Percentiles rank a stretch among this genome's conserved stretches.
These are phyloP conservation scores for Apiotrichum gamsii DNA, from an alignment of 1,284 basidiomycete species.

Conservation along the genomic window DNA sequence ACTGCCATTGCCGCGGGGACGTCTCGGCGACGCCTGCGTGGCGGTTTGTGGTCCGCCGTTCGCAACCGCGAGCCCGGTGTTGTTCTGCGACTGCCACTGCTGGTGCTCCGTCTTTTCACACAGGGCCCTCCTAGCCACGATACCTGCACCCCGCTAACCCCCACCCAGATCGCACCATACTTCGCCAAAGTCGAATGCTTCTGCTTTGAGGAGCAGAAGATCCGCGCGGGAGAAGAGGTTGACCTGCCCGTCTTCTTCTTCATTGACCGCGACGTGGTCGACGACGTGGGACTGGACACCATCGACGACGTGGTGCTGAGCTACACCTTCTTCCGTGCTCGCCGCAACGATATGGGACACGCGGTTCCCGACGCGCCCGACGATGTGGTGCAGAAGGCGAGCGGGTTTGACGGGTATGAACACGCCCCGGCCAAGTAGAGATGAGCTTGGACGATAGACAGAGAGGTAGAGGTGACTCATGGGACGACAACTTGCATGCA, in stretches of 20 bases:
- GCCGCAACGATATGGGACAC: conserved; percentile 71
- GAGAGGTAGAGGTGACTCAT: no score
- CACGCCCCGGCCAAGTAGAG: conserved; percentile 5
- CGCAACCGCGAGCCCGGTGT: no score
- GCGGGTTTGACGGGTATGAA: conserved; percentile 56
- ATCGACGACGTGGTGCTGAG: conserved; percentile 88
- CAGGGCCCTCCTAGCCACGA: no score
- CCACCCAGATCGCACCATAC: conserved; percentile 86
- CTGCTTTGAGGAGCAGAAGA: conserved; percentile 97
- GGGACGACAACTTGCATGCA: no score
- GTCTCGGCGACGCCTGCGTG: no score
- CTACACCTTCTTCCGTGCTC: conserved; percentile 95
- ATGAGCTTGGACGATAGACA: no score
- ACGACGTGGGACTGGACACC: conserved; percentile 78
- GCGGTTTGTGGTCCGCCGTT: no score
- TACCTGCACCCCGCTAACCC: not conserved
- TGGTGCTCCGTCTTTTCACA: no score
- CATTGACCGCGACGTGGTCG: conserved; percentile 92
- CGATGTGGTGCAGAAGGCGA: conserved; percentile 65
- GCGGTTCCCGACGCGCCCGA: conserved; percentile 78
- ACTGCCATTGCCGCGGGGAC: no score
- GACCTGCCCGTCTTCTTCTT: conserved; percentile 99
- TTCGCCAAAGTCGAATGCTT: conserved; percentile 99
- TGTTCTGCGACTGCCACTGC: no score
- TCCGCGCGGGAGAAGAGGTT: conserved; percentile 91